These are phyloP conservation scores for Phaffia tasmanica DNA, from an alignment of 768 basidiomycete genomes.

Conservation along the genomic window DNA sequence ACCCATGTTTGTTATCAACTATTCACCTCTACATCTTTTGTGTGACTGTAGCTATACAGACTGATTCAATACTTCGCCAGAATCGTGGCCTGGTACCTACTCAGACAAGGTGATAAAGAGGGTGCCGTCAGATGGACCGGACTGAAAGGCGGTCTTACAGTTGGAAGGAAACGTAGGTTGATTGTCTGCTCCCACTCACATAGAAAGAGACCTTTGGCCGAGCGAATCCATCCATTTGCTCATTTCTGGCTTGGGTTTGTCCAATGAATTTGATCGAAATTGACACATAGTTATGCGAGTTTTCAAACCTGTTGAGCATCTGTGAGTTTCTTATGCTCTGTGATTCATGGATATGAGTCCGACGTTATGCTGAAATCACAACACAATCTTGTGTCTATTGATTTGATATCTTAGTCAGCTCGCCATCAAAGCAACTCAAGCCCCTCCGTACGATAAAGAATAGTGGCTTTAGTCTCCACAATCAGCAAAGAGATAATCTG, in stretches of 20 bases:
- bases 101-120: slow-evolving; percentile 54
- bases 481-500: too few relatives aligned
- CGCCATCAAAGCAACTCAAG: neutral
- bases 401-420: too few relatives aligned
- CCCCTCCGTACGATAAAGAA: neutral
- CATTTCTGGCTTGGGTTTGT: too few relatives aligned
- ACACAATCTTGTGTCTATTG: too few relatives aligned
- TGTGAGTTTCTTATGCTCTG: slow-evolving; percentile 32
- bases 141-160: slow-evolving; percentile 72
- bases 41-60: slow-evolving; percentile 58
- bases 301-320: slow-evolving; percentile 85
- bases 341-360: neutral
- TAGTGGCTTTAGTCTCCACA: too few relatives aligned
- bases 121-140: slow-evolving; percentile 44
- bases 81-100: slow-evolving; percentile 72
- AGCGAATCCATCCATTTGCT: too few relatives aligned
- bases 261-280: neutral
- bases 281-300: slow-evolving; percentile 63
- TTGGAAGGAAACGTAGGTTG: slow-evolving; percentile 67
- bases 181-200: too few relatives aligned
- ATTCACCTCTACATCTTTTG: neutral
- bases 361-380: neutral
- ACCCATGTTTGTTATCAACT: too few relatives aligned
- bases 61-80: slow-evolving; percentile 82
- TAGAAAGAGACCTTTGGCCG: too few relatives aligned